Base-by-base conservation (phyloP, 192 early-diverging fungal species). In the Pecoramyces ruminantium region DNA sequence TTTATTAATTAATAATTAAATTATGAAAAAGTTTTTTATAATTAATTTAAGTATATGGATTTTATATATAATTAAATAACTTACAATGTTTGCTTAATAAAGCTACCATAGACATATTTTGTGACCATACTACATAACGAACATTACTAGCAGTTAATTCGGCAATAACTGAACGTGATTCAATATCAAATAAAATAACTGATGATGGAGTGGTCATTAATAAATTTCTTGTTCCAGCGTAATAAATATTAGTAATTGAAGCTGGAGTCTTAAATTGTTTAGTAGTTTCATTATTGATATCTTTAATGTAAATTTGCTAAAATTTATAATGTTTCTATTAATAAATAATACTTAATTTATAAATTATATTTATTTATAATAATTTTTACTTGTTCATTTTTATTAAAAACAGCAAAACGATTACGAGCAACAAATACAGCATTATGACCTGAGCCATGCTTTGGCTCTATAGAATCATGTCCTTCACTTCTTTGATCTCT, bases 381-480 rank as follows among this genome's bases (percentile, higher is more conserved):
- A 81, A 25, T 51, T n/a, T n/a, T n/a, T 58, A 87, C 86, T 83
- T 94, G 93, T 78, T 86, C 89, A 15, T 88, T 85, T 82, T 95
- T 96, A 84, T 98, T 96, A 51, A 98, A 87, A 11, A 98, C 97
- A 21, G 97, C 98, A 89, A 97, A 98, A 28, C 98, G 92, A 83
- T 99, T 99, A 82, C 98, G 94, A 29, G 95, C 95, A 79, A 96
- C 94, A 88, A 95, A 99, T 78, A 98, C 89, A 15, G 96, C 95
- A 18, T 95, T 89, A 28, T 91, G 86, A 0, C 95, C 96, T 3
- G 86, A 80, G 14, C 96, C 97, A 80, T 93, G 92, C 82, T 94
- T 95, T 29, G 89, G 87, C 77, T 96, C 89, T 0, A 83, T 84
- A 9, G 86, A 79, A 81, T 94, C 93, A 2, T 90, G 88, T 0